Conservation (phyloP, 768 basidiomycete species). For the Trametes cinnabarina region DNA sequence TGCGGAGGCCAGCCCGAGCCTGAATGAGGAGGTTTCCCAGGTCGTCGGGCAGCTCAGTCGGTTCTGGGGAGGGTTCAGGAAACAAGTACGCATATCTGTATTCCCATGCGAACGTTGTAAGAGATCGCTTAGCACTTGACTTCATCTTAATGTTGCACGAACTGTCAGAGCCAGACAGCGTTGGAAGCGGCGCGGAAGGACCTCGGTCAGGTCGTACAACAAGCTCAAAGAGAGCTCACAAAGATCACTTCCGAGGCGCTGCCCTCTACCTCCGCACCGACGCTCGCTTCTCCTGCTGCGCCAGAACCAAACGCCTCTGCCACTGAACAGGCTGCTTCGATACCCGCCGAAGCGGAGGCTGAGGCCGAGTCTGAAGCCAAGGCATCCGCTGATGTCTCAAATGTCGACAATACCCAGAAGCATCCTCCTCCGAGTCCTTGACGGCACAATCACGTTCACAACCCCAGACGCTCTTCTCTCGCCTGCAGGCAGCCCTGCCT, state of each 20-base stretch:
- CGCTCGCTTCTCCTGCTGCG: background rate
- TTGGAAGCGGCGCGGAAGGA: conserved; percentile 72
- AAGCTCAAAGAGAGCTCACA: conserved; percentile 75
- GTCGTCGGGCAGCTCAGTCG: conserved; percentile 84
- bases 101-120: background rate
- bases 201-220: conserved; percentile 65
- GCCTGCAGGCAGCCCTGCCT: conserved; percentile 71
- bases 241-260: conserved; percentile 49
- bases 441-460: conserved; percentile 9
- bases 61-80: conserved; percentile 90
- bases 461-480: conserved; percentile 55
- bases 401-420: background rate
- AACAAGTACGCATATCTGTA: conserved; percentile 57
- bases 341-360: conserved; percentile 25
- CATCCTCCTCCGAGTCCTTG: conserved; percentile 9
- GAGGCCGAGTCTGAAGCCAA: conserved; percentile 24
- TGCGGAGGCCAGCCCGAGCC: conserved; percentile 47
- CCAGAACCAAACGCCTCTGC: conserved; percentile 16
- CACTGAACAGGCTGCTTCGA: conserved; percentile 18
- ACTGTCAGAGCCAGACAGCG: conserved; percentile 61
- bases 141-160: background rate
- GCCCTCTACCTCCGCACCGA: background rate
- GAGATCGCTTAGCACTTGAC: background rate
- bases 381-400: conserved; percentile 3
- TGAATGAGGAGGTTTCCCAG: conserved; percentile 87